Conservation (phyloP, 2,329 filamentous ascomycete species). For the Pseudocercospora fijiensis region DNA sequence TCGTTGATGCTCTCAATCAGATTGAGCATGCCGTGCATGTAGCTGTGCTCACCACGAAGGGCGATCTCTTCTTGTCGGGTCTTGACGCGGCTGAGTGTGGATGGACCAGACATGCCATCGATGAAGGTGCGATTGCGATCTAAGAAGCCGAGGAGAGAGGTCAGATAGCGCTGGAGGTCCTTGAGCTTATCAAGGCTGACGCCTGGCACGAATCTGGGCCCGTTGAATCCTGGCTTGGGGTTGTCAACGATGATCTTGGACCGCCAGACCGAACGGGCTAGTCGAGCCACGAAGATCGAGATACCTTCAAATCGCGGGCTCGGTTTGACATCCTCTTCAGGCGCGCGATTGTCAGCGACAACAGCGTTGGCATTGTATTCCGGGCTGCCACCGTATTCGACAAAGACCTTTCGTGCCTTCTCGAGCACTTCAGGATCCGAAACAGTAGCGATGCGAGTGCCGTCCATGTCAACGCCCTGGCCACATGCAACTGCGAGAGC, state of each 20-base stretch:
- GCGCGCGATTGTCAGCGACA: conserved; percentile 53
- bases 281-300: conserved; percentile 78
- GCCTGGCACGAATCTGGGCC: conserved; percentile 64
- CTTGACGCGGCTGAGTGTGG: conserved; percentile 72
- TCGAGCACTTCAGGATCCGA: conserved; percentile 85
- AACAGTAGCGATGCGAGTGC: conserved; percentile 66
- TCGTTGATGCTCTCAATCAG: conserved; percentile 90
- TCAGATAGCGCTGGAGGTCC: conserved; percentile 75
- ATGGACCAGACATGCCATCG: conserved; percentile 87
- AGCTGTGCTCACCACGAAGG: conserved; percentile 89
- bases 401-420: conserved; percentile 80
- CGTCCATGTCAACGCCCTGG: conserved; percentile 78
- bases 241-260: conserved; percentile 65
- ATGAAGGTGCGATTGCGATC: conserved; percentile 87
- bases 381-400: conserved; percentile 87
- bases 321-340: conserved; percentile 76
- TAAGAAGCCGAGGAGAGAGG: conserved; percentile 77
- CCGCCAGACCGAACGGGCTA: conserved; percentile 89
- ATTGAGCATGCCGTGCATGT: conserved; percentile 79
- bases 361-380: conserved; percentile 73
- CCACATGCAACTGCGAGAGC: conserved; percentile 93
- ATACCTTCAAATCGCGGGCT: conserved; percentile 89
- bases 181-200: conserved; percentile 68
- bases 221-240: conserved; percentile 56
- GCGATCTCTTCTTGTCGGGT: conserved; percentile 89